Base-by-base conservation (phyloP, 768 basidiomycete genomes). In the Lentinula sp. region DNA sequence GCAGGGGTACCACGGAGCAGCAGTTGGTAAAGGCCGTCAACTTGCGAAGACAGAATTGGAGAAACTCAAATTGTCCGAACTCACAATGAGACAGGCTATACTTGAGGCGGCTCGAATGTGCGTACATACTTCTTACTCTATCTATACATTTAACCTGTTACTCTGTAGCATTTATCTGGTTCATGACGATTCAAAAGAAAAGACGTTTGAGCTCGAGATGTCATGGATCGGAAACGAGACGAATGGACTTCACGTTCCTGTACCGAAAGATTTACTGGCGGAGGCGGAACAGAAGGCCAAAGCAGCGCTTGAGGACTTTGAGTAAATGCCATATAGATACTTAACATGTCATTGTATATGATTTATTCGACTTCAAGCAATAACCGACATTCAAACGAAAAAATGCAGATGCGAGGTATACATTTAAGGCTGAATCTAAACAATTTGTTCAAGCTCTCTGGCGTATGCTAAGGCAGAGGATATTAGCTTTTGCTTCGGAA, bases 1-100 rank as follows among this genome's bases (percentile, higher is more conserved):
- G 16, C 66, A 95, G 93, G 97, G 97, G 35, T 98, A 98, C 74
- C 83, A 95, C 61, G 96, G 95, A 32, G 91, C 91, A 13, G 97
- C 97, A n/a, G 88, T 95, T 33, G 97, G 97, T 58, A 99, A 98
- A 74, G 97, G 97, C n/a, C 87, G 91, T 60, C 94, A 97, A 69
- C 79, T 98, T 63, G 97, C 97, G 18, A 98, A 98, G 82, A 98
- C 96, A 7, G 97, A 98, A 73, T 75, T 99, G 53, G 97, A 99
- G 77, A 99, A 99, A 74, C 86, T 98, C 64, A 89, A 95, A 65
- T 78, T 96, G 39, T 76, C 87, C 6, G 90, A 91, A 65, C 73
- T 98, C 56, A 84, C 91, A 2, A 83, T 82, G 59, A 82, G 87
- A 62, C 87, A 99, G 70, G 97, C 95, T 18, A 92, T 96, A 23